Base-by-base conservation (phyloP, 208 protist species). In the Crithidia sp. region DNA sequence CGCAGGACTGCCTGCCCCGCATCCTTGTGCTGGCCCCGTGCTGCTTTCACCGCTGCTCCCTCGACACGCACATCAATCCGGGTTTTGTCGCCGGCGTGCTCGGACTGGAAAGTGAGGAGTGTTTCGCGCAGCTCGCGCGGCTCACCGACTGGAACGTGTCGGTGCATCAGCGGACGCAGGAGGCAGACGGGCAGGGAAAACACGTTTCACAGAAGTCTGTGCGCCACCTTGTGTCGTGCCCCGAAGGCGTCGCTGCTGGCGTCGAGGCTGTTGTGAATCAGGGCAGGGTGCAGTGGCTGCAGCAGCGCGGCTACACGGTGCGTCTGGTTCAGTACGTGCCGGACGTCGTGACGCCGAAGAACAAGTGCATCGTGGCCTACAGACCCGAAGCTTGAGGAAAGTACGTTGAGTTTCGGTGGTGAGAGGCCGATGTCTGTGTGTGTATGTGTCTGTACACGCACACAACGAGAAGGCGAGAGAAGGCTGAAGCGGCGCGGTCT, bases 1-100 rank as follows among this genome's bases (percentile, higher is more conserved):
- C 53, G 52, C 68, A 87, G 79, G 63, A 70, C 43, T 84, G 73
- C 64, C 77, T 90, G 53, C 91, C 89, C 6, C 82, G 79, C 36
- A 69, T 96, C 44, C 69, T 94, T 40, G 78, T 94, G 13, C 76
- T 96, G 8, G 85, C 83, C 14, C 91, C 91, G n/a, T 96, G 91
- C 68, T 94, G 89, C 62, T 94, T 91, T 52, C 82, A 89, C 58
- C 87, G 87, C 41, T 82, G 83, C 45, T n/a, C 60, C 12, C 86
- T 89, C 28, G 63, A 44, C 6, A 78, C 85, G n/a, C 94, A 96
- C 67, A 82, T 84, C 37, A 82, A 92, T 59, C 66, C 67, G 2
- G 45, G 10, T 4, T 94, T 86, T 65, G 58, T 96, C 14, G n/a
- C 49, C 7, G 55, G 75, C 7, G 57, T 78, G 10, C 71, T 86